Base-by-base conservation (phyloP, 306 rosid genomes). In the Gillenia trifoliata region DNA sequence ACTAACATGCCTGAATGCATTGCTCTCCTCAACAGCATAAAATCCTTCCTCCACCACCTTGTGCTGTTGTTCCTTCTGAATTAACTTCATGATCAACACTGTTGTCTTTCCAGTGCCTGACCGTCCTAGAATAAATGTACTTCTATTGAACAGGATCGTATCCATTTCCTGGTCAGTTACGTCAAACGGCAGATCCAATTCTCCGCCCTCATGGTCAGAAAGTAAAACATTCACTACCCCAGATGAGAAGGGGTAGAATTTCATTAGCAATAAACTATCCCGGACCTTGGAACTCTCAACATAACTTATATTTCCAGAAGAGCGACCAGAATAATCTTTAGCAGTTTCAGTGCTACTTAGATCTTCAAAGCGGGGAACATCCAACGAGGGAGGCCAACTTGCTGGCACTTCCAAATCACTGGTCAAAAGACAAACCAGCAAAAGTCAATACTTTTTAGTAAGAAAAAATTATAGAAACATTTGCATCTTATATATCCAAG, bases 71-170 rank as follows among this genome's bases (percentile, higher is more conserved):
- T 92, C 97, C 56, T 84, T 89, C 66, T 88, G 86, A 77, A 82
- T 82, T 64, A 92, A 75, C 76, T 92, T 92, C 93, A 82, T 85
- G 2, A 96, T 92, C 82, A 92, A 70, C 45, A 92, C 88, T 47
- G 96, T 92, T 20, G 97, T 92, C 83, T 92, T 92, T 25, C 97
- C 97, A 2, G 97, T 92, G 30, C 97, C 97, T 25, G 96, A 92
- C 22, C 93, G 88, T 40, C 97, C 97, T 29, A 88, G 77, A 11
- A 92, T 78, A 77, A 92, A 92, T 20, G 86, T 77, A 65, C 97
- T 92, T 82, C 56, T 77, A 13, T 68, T 55, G 56, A 74, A 88
- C 75, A 88, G 85, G 11, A 92, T 89, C 55, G 86, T 86, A 52
- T 89, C 90, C 26, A 26, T 77, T 73, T 92, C 90, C 83, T 89